Evolutionary conservation across 73 alveolate genomes (phyloP).

Genomic region (Blepharisma stoltei): DNA sequence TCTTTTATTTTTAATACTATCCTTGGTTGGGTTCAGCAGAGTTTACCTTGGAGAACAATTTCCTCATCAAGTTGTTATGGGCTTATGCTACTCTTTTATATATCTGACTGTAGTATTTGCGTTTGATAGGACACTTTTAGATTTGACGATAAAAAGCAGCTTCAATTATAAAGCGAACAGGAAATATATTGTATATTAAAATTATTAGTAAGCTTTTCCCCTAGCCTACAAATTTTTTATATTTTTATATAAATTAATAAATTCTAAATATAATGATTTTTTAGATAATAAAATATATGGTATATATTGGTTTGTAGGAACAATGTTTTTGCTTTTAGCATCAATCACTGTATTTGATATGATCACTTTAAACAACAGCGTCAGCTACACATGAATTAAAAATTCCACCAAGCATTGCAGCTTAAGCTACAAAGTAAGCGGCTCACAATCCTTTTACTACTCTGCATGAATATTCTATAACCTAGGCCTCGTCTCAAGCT

Average conservation of each 20-base stretch:
- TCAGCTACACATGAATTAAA: neutral
- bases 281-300: too few species aligned
- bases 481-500: slow-evolving; percentile 4
- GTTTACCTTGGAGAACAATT: slow-evolving; percentile 18
- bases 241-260: too few species aligned
- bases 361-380: neutral
- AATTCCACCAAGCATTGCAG: neutral
- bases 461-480: slow-evolving; percentile 9
- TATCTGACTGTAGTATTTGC: slow-evolving; percentile 14
- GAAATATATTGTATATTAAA: neutral
- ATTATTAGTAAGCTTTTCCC: too few species aligned
- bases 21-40: neutral
- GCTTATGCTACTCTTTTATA: slow-evolving; percentile 2
- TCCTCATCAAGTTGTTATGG: slow-evolving; percentile 9
- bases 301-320: neutral
- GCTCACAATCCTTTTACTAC: neutral
- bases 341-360: neutral
- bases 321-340: neutral
- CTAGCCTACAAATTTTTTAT: too few species aligned
- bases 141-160: neutral
- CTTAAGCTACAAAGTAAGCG: neutral
- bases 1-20: neutral
- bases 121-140: neutral
- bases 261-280: too few species aligned
- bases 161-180: slow-evolving; percentile 1